phyloP scores from a whole-genome alignment of 2,329 filamentous ascomycete genomes.

The Aureobasidium pullulans region DNA sequence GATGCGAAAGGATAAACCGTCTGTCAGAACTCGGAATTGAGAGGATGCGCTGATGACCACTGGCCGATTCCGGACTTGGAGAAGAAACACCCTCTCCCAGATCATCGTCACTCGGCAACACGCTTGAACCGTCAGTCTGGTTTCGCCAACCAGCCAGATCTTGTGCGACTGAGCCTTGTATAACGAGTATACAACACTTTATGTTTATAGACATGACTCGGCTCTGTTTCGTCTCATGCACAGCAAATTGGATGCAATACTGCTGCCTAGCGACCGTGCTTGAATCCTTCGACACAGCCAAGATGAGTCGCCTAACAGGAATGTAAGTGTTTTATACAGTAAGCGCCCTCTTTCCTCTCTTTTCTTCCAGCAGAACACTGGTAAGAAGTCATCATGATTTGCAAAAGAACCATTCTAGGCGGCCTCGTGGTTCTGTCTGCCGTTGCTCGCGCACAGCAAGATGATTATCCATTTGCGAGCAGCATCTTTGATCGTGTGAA shows the following conservation, averaged over 20 bases:
- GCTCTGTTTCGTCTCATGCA: neutral
- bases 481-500: neutral
- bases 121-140: neutral
- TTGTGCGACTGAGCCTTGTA: neutral
- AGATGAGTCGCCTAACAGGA: neutral
- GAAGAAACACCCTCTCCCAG: too few relatives aligned
- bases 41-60: too few relatives aligned
- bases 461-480: neutral
- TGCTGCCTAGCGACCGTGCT: neutral
- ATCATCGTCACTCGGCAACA: too few relatives aligned
- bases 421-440: neutral
- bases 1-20: too few relatives aligned
- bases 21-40: too few relatives aligned
- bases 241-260: neutral
- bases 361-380: neutral
- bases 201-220: neutral
- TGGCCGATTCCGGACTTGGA: too few relatives aligned
- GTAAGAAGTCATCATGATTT: neutral
- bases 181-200: neutral
- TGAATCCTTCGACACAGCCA: neutral
- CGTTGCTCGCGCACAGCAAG: neutral
- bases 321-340: neutral
- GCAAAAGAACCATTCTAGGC: neutral
- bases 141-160: neutral
- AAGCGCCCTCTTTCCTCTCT: neutral